Evolutionary conservation across 129 eudicot species (phyloP), one percentile per base, ranked within the genome.

Genomic region (Saposhnikovia divaricata): DNA sequence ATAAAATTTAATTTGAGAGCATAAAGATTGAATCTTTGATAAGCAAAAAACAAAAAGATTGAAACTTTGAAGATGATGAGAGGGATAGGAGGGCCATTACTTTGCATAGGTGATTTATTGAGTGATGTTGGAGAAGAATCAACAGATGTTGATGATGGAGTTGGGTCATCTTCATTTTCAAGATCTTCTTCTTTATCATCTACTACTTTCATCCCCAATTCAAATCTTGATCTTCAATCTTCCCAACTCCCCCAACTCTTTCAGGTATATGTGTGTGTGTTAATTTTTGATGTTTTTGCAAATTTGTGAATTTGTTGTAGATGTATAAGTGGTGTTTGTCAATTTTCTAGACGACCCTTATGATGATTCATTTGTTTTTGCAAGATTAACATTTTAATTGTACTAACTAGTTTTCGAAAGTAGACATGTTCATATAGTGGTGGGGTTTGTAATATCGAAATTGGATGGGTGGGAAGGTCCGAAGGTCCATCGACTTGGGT

Each of bases 61-160:
- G 13, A 28, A 66, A 4, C 72, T 9, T 71, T 16, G 76, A n/a
- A 44, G 53, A 48, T 71, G 81, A 93, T 89, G 98, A 86, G 93
- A 81, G 97, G 98, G 57, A 81, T 88, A 9, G 98, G 98, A 71
- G 98, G 98, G 10, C 98, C 98, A 13, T 79, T 93, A 27, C 85
- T 93, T 82, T 85, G 93, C 84, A 91, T 93, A 43, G 92, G 97
- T 76, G 98, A 93, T 91, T 92, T 93, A 84, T 87, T 93, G 6
- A 85, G 88, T 78, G 98, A 91, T 83, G 93, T 93, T 66, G 97
- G 92, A 51, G 94, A 89, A 69, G 90, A 68, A 68, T 61, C 69
- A 61, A 7, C 21, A 13, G 73, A 68, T 31, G 73, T 82, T 39
- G 90, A 86, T 16, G 19, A 83, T 74, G 82, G 72, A 23, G 80